Evolutionary conservation across 2,329 filamentous ascomycete species (phyloP), one percentile per base, ranked within the genome.

Genomic region (Penicillium glabrum): DNA sequence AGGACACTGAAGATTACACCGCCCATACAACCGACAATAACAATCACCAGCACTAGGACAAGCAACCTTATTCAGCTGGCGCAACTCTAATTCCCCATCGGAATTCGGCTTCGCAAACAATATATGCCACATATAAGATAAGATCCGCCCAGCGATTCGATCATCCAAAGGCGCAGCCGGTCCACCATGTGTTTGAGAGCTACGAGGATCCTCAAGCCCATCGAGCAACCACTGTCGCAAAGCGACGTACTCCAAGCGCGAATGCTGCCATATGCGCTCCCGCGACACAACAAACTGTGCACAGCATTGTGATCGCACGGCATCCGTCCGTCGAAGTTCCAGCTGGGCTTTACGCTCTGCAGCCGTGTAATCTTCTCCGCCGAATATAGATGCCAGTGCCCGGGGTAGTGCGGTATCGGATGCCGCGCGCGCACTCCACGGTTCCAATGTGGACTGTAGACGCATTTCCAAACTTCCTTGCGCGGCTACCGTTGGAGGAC

Each of bases 231-330:
- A 85, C 59, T 83, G 78, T 37, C 82, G 72, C 51, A 84, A 69
- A 24, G 80, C 81, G 14, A 80, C 63, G 62, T 84, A 83, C 61
- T 83, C 80, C 11, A 79, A 78, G 1, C 75, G 72, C 0, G 75
- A 74, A 67, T 83, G 80, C 56, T 78, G 76, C 68, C 75, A 78
- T 19, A 84, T 76, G 19, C 75, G 73, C 13, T 79, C 74, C 5
- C 79, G 70, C 3, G 78, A 74, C 23, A 84, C 81, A 13, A 79
- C 80, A 65, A 84, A 85, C 59, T 84, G 83, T 11, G 82, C 82
- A 69, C 82, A 85, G 65, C 83, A 85, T 67, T 82, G 77, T 44
- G 77, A 71, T 54, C 78, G 65, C 59, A 82, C 35, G 56, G 78
- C 65, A 75, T 80, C 66, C 69, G 72, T 67, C 61, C 77, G 61